Evolutionary conservation across 495 filamentous ascomycete species (phyloP).

Genomic region (Xylaria flabelliformis): DNA sequence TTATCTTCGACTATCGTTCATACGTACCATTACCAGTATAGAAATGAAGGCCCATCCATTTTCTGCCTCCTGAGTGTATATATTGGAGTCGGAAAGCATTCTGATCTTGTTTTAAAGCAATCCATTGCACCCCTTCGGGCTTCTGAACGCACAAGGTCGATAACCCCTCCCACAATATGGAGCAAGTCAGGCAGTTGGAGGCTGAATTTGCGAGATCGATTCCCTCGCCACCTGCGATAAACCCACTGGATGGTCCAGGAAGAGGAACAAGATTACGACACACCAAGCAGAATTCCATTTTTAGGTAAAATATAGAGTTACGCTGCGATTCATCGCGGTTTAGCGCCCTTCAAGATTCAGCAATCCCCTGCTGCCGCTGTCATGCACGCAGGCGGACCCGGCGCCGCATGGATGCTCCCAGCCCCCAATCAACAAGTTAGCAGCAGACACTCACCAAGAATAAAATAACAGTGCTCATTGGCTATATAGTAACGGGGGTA

Average conservation of each 20-base stretch:
- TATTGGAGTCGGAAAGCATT: background rate
- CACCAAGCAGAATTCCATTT: background rate
- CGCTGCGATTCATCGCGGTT: background rate
- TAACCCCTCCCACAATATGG: background rate
- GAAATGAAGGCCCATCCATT: background rate
- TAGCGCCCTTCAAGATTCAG: too few relatives aligned
- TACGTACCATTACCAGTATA: background rate
- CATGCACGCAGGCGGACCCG: too few relatives aligned
- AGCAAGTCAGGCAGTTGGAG: background rate
- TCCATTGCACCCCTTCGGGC: background rate
- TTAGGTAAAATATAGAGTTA: background rate
- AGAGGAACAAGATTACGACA: background rate
- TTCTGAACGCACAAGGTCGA: background rate
- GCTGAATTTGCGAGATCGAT: background rate
- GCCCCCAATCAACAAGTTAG: too few relatives aligned
- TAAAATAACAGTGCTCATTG: too few relatives aligned
- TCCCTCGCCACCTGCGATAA: background rate
- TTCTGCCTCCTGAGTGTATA: background rate
- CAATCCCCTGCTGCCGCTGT: too few relatives aligned
- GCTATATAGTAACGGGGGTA: too few relatives aligned
- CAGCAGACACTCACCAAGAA: too few relatives aligned
- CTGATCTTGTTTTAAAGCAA: background rate
- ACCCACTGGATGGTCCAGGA: background rate
- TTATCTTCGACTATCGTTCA: background rate
- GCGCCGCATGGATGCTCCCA: too few relatives aligned